phyloP scores from a whole-genome alignment of 2,329 filamentous ascomycete genomes.

The Hymenoscyphus scutula region DNA sequence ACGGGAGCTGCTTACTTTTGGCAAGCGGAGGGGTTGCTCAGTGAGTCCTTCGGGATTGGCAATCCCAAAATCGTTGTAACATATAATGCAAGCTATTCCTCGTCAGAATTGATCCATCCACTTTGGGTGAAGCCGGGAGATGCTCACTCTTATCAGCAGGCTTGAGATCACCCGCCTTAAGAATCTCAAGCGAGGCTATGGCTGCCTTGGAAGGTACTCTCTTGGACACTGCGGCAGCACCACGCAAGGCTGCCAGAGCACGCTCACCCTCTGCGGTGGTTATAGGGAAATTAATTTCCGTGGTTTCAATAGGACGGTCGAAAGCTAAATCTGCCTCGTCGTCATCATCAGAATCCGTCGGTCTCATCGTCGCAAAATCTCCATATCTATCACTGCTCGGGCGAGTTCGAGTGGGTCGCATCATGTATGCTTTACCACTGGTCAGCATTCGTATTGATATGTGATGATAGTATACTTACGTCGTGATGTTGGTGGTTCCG shows the following conservation, averaged over 20 bases:
- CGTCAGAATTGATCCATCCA: background rate
- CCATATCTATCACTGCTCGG: background rate
- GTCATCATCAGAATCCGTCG: slow-evolving; percentile 20
- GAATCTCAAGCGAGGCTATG: slow-evolving; percentile 31
- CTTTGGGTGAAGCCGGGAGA: background rate
- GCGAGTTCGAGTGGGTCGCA: background rate
- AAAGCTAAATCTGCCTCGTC: slow-evolving; percentile 17
- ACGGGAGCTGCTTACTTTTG: slow-evolving; percentile 37
- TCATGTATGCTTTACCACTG: background rate
- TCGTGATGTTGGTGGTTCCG: background rate
- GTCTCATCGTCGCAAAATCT: background rate
- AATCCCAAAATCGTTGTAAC: slow-evolving; percentile 61
- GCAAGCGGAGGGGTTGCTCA: slow-evolving; percentile 56
- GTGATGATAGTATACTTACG: background rate
- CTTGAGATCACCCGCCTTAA: slow-evolving; percentile 31
- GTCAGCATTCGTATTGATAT: background rate
- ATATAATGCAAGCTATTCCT: slow-evolving; percentile 56
- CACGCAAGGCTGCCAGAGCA: slow-evolving; percentile 26
- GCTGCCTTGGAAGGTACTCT: slow-evolving; percentile 32
- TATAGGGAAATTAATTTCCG: slow-evolving; percentile 9
- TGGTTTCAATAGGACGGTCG: slow-evolving; percentile 11
- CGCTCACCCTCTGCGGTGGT: slow-evolving; percentile 23
- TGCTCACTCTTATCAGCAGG: slow-evolving; percentile 34
- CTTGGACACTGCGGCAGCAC: slow-evolving; percentile 25
- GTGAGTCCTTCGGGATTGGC: slow-evolving; percentile 56